These are phyloP conservation scores for Inga oerstediana DNA, from an alignment of 306 rosid genomes.

Conservation along the genomic window DNA sequence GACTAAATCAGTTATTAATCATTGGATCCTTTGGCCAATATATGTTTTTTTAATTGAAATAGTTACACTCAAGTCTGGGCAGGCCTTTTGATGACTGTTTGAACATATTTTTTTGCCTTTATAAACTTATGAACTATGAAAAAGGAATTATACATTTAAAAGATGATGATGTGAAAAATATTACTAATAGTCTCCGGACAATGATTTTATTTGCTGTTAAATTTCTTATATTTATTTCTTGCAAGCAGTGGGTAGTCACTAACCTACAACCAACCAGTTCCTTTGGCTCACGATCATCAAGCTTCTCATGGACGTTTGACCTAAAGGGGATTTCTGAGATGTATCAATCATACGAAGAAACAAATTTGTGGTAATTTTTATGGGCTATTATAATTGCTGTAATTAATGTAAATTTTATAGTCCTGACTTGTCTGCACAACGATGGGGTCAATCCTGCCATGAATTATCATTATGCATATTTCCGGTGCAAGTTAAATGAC, in stretches of 20 bases:
- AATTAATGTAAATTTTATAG: slow-evolving; percentile 8
- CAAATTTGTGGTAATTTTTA: slow-evolving; percentile 73
- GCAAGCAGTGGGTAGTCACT: slow-evolving; percentile 90
- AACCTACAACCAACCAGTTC: slow-evolving; percentile 69
- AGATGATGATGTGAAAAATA: slow-evolving; percentile 12
- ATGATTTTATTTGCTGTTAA: slow-evolving; percentile 2
- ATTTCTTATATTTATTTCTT: slow-evolving; percentile 13
- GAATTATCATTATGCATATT: not conserved
- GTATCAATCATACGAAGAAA: slow-evolving; percentile 90
- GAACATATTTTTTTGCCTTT: not conserved
- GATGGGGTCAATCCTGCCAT: not conserved
- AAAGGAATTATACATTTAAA: slow-evolving; percentile 7
- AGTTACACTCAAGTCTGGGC: not conserved
- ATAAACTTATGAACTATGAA: slow-evolving; percentile 3
- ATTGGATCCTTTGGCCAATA: not conserved
- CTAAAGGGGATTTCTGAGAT: slow-evolving; percentile 83
- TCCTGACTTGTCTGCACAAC: slow-evolving; percentile 18
- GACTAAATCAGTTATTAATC: not conserved
- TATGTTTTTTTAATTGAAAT: not conserved
- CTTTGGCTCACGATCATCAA: slow-evolving; percentile 47
- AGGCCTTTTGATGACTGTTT: not conserved
- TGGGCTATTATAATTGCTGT: slow-evolving; percentile 23
- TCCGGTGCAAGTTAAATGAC: not conserved
- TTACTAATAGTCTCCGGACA: slow-evolving; percentile 17
- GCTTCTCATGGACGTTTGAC: slow-evolving; percentile 85